Evolutionary conservation across 176 grass and related monocot genomes (phyloP), one percentile per base, ranked within the genome.

Genomic region (Zizania latifolia): DNA sequence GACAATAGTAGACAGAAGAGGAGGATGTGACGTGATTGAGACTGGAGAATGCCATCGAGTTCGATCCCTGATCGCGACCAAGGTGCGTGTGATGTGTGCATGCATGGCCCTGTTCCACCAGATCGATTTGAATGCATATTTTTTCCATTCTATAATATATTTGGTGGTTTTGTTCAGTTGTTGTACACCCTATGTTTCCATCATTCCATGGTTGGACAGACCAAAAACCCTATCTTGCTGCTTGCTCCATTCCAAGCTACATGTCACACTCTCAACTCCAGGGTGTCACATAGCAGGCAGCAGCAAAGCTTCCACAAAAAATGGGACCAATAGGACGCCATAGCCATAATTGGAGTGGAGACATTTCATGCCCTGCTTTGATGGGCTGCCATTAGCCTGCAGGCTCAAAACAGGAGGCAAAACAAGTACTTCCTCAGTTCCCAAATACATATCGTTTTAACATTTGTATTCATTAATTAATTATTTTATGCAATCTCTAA

Each of bases 1-100:
- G 32, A 78, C 66, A 78, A 60, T 7, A 21, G 30, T 15, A 16
- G 46, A 28, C 51, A 23, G 24, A 54, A 8, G 55, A 70, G 3
- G 39, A 38, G 12, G 58, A 78, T 7, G 58, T 19, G 79, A 24
- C 36, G 66, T 48, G 65, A 45, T 14, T 5, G 77, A 60, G 37
- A 45, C 53, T 34, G 36, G n/a, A 72, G 21, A 77, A 65, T 65
- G 65, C 44, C 7, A 71, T 70, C 78, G 71, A 71, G 72, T 76
- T 74, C n/a, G n/a, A n/a, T 34, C 48, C 0, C 6, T 10, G 84
- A 82, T 9, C 1, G 57, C n/a, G 78, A 81, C 78, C 11, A 36
- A 28, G 35, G 16, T 30, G 41, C 10, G 34, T 4, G 4, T 36
- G 4, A 6, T 7, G 8, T 21, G 48, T 53, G 6, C 48, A 2